These are phyloP conservation scores for Daldinia grandis DNA, from an alignment of 495 filamentous ascomycete genomes.

Conservation along the genomic window DNA sequence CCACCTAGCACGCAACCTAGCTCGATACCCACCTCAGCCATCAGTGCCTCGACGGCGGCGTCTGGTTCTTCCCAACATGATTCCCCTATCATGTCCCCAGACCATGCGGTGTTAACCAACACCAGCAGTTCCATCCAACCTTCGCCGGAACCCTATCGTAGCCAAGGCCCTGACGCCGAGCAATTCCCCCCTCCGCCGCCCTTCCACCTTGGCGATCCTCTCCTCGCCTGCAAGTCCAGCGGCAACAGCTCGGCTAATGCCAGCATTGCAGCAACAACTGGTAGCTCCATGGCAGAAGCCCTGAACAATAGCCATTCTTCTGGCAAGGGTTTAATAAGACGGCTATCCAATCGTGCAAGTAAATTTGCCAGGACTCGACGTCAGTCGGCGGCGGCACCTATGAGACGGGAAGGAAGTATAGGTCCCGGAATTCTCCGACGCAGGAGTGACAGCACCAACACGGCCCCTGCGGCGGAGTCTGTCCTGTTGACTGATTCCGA, in stretches of 20 bases:
- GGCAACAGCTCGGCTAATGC: slow-evolving; percentile 51
- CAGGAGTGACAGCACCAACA: slow-evolving; percentile 85
- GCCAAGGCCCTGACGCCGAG: slow-evolving; percentile 41
- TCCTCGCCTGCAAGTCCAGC: slow-evolving; percentile 52
- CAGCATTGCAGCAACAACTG: slow-evolving; percentile 39
- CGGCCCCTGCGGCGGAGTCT: slow-evolving; percentile 58
- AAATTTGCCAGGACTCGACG: slow-evolving; percentile 61
- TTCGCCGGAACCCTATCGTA: slow-evolving; percentile 52
- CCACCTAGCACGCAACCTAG: slow-evolving; percentile 45
- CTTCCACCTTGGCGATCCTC: slow-evolving; percentile 55
- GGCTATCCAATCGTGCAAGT: slow-evolving; percentile 54
- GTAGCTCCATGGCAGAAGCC: slow-evolving; percentile 52
- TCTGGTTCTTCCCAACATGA: slow-evolving; percentile 54
- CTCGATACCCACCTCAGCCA: slow-evolving; percentile 49
- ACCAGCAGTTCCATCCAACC: slow-evolving; percentile 52
- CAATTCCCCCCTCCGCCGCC: slow-evolving; percentile 41
- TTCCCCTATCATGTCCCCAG: slow-evolving; percentile 54
- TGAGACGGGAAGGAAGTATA: slow-evolving; percentile 82
- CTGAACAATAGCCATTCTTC: slow-evolving; percentile 42
- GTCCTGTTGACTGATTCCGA: slow-evolving; percentile 72
- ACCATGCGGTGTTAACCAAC: slow-evolving; percentile 49
- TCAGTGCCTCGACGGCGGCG: slow-evolving; percentile 54
- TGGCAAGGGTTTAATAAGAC: slow-evolving; percentile 52
- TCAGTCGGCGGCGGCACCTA: slow-evolving; percentile 74
- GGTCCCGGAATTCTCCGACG: slow-evolving; percentile 88